Evolutionary conservation across 169 alveolate genomes (phyloP).

Genomic region (Cryptosporidium bovis): DNA sequence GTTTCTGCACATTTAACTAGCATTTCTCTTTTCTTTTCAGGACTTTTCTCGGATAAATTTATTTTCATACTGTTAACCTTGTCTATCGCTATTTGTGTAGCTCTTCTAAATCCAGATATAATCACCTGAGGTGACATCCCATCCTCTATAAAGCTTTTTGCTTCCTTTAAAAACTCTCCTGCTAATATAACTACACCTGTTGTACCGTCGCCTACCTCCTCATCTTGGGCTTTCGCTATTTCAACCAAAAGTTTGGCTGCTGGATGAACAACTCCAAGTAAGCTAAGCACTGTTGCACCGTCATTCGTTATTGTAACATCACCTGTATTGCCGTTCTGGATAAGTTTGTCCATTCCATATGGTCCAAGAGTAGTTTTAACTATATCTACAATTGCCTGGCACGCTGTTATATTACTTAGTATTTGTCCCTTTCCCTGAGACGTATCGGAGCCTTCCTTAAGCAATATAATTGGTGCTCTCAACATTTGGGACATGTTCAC

Average conservation of each 20-base stretch:
- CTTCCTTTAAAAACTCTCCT: slow-evolving; percentile 95
- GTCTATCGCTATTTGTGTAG: slow-evolving; percentile 86
- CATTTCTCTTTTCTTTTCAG: slow-evolving; percentile 86
- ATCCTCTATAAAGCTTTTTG: slow-evolving; percentile 94
- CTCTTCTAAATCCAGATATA: slow-evolving; percentile 93
- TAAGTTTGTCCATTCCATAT: slow-evolving; percentile 98
- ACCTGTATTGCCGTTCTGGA: slow-evolving; percentile 84
- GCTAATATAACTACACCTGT: slow-evolving; percentile 95
- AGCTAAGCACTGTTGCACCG: slow-evolving; percentile 97
- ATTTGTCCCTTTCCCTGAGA: slow-evolving; percentile 96
- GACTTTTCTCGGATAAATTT: slow-evolving; percentile 79
- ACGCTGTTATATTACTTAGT: slow-evolving; percentile 94
- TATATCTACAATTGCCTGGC: slow-evolving; percentile 93
- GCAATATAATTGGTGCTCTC: slow-evolving; percentile 88
- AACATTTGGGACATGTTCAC: slow-evolving; percentile 37
- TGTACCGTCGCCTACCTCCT: slow-evolving; percentile 96
- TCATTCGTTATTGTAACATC: slow-evolving; percentile 96
- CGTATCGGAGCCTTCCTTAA: slow-evolving; percentile 96
- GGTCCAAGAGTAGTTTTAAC: slow-evolving; percentile 96
- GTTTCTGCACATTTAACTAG: slow-evolving; percentile 97
- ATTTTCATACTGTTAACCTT: slow-evolving; percentile 82
- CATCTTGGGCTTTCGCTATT: slow-evolving; percentile 96
- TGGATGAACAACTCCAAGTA: slow-evolving; percentile 96
- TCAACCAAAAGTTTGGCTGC: slow-evolving; percentile 97
- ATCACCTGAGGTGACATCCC: slow-evolving; percentile 96